phyloP scores from a whole-genome alignment of 140 eudicot genomes.

The Anethum foeniculum region DNA sequence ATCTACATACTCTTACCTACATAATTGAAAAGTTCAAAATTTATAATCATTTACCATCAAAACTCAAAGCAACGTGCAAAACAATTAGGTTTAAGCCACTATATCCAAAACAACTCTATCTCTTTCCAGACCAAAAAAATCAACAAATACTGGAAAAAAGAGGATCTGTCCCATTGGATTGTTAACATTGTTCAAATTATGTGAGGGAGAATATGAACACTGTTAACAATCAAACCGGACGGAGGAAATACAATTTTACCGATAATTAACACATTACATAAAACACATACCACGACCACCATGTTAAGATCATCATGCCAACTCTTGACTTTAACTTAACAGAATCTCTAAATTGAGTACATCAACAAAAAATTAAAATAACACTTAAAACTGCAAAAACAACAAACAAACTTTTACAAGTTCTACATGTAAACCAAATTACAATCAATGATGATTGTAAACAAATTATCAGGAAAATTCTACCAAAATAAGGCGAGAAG shows the following conservation, averaged over 20 bases:
- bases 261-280: not conserved
- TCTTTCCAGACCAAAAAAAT: not conserved
- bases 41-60: not conserved
- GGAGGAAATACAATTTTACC: no score
- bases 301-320: not conserved
- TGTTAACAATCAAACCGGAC: no score
- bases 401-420: not conserved
- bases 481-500: not conserved
- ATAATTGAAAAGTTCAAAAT: not conserved
- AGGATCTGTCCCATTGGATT: no score
- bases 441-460: not conserved
- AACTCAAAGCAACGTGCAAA: not conserved
- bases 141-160: not conserved
- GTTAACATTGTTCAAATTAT: no score
- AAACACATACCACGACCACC: not conserved
- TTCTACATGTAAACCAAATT: not conserved
- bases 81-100: not conserved
- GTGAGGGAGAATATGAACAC: no score
- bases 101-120: not conserved
- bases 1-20: not conserved
- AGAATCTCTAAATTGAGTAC: not conserved
- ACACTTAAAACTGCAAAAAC: not conserved
- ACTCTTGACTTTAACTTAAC: not conserved
- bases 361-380: not conserved
- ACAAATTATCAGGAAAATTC: not conserved